Percentiles rank a stretch among this genome's conserved stretches.
Conservation (phyloP, 2,329 filamentous ascomycete species). For the Myriosclerotinia duriaeana region DNA sequence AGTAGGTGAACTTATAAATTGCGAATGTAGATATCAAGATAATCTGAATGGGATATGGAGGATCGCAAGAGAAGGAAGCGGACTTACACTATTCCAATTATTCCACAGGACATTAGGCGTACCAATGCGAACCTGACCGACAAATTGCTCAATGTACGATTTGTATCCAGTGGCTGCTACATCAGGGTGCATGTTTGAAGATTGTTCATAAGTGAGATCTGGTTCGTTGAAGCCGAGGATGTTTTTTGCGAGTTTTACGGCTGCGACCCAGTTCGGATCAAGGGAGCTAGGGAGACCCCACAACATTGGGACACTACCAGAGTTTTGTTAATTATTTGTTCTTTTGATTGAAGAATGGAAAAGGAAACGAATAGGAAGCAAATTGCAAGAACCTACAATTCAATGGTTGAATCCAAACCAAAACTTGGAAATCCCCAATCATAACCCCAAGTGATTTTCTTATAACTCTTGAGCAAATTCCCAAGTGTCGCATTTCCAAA, state of each 20-base stretch:
- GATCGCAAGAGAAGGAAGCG: not conserved
- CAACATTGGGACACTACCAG: slow-evolving; percentile 58
- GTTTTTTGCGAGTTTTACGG: slow-evolving; percentile 54
- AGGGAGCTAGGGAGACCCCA: slow-evolving; percentile 52
- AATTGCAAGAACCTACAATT: slow-evolving; percentile 34
- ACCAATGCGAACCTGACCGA: slow-evolving; percentile 44
- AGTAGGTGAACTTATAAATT: not conserved
- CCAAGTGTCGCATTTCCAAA: slow-evolving; percentile 25
- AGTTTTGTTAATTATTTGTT: not conserved
- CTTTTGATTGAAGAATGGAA: not conserved
- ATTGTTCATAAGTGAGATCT: slow-evolving; percentile 51
- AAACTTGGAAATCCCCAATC: slow-evolving; percentile 60
- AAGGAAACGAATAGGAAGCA: not conserved
- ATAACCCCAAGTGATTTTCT: slow-evolving; percentile 59
- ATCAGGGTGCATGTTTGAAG: slow-evolving; percentile 49
- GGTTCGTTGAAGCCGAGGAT: slow-evolving; percentile 71
- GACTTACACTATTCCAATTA: slow-evolving; percentile 22
- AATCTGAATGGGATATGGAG: not conserved
- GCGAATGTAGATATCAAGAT: not conserved
- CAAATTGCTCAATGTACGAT: slow-evolving; percentile 46
- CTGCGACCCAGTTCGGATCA: slow-evolving; percentile 49
- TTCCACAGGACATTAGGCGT: slow-evolving; percentile 46
- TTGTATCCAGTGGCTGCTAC: slow-evolving; percentile 45
- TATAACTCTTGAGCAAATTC: slow-evolving; percentile 47
- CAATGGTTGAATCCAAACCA: slow-evolving; percentile 45